Percentiles rank a stretch among this genome's conserved stretches.
Conservation (phyloP, 1,139 yeast species). For the Debaryomyces udenii region DNA sequence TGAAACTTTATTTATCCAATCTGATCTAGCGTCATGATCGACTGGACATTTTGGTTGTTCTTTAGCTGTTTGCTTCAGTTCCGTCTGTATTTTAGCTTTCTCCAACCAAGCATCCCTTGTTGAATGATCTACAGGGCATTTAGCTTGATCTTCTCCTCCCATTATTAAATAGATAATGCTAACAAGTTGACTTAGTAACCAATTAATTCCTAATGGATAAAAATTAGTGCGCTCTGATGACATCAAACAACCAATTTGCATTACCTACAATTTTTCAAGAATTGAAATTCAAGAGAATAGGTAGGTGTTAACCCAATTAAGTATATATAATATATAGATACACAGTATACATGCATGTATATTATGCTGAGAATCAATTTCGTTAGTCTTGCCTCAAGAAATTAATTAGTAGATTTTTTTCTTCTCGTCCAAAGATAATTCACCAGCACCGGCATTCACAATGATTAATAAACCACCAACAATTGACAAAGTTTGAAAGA, state of each 20-base stretch:
- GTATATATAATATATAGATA: slow-evolving; percentile 5
- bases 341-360: slow-evolving; percentile 1
- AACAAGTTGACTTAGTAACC: not conserved
- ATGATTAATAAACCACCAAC: slow-evolving; percentile 92
- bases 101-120: slow-evolving; percentile 23
- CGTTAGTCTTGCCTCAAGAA: not conserved
- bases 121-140: slow-evolving; percentile 33
- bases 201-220: slow-evolving; percentile 4
- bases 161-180: not conserved
- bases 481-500: slow-evolving; percentile 91
- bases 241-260: not conserved
- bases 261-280: not conserved
- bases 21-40: slow-evolving; percentile 59
- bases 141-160: slow-evolving; percentile 17
- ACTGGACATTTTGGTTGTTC: slow-evolving; percentile 64
- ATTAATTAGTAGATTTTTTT: slow-evolving; percentile 75
- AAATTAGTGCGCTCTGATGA: slow-evolving; percentile 8
- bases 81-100: slow-evolving; percentile 6
- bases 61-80: slow-evolving; percentile 5
- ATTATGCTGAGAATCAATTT: slow-evolving; percentile 1
- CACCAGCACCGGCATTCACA: slow-evolving; percentile 97
- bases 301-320: slow-evolving; percentile 1
- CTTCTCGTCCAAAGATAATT: slow-evolving; percentile 91
- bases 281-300: too few relatives aligned
- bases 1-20: slow-evolving; percentile 54